These are phyloP conservation scores for Salix suchowensis DNA, from an alignment of 345 rosid species.

Conservation along the genomic window DNA sequence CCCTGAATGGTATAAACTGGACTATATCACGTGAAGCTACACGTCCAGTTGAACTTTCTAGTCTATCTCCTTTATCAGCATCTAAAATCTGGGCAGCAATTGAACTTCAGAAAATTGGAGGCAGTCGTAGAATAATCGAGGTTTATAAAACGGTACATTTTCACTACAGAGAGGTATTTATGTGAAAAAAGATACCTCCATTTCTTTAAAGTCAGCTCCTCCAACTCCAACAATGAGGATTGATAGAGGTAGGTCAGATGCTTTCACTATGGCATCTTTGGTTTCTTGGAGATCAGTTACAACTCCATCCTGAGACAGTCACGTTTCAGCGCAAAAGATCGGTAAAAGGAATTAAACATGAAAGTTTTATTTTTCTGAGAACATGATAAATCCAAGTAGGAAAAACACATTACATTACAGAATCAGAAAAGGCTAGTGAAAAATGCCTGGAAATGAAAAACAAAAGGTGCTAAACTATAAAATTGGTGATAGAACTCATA, in stretches of 20 bases:
- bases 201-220: slow-evolving; percentile 98
- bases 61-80: slow-evolving; percentile 84
- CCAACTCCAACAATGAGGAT: slow-evolving; percentile 95
- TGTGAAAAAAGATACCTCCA: slow-evolving; percentile 62
- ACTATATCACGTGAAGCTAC: slow-evolving; percentile 91
- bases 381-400: neutral
- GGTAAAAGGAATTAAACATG: neutral
- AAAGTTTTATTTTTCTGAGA: neutral
- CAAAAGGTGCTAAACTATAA: neutral
- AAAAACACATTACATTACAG: neutral
- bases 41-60: slow-evolving; percentile 77
- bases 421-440: neutral
- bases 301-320: slow-evolving; percentile 69
- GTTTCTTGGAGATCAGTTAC: slow-evolving; percentile 97
- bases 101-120: neutral
- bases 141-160: neutral
- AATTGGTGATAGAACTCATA: neutral
- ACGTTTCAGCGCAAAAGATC: slow-evolving; percentile 4
- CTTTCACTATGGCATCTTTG: slow-evolving; percentile 82
- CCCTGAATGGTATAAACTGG: slow-evolving; percentile 80
- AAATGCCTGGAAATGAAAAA: neutral
- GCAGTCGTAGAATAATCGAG: neutral
- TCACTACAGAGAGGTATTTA: neutral
- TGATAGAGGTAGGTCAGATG: slow-evolving; percentile 85
- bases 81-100: slow-evolving; percentile 52